phyloP scores from a whole-genome alignment of 73 alveolate species.

The Blepharisma japonicum region DNA sequence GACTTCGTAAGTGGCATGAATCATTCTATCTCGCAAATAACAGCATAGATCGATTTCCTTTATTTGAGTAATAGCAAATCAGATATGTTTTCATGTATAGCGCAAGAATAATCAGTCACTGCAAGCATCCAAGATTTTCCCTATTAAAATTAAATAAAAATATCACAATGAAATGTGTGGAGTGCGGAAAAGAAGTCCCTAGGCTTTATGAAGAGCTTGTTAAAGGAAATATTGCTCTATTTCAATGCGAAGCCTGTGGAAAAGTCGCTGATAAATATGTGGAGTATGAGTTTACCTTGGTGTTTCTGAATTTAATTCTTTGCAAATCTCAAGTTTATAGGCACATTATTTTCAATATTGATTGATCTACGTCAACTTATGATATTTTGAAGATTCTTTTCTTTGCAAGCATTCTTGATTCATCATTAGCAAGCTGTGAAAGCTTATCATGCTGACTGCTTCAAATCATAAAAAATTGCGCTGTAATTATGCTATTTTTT shows the following conservation, averaged over 20 bases:
- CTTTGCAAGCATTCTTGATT: background rate
- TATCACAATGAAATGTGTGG: background rate
- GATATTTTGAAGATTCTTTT: background rate
- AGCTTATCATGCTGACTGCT: background rate
- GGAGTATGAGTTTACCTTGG: conserved; percentile 11
- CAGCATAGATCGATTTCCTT: too few relatives aligned
- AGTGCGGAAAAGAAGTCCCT: conserved; percentile 1
- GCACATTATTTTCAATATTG: conserved; percentile 10
- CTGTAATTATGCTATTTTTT: background rate
- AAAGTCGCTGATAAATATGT: conserved; percentile 23
- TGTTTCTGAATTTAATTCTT: background rate
- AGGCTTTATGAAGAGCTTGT: conserved; percentile 25
- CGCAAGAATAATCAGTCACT: too few relatives aligned
- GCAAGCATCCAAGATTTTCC: too few relatives aligned
- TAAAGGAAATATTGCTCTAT: background rate
- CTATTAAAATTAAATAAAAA: too few relatives aligned
- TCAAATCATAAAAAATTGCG: background rate
- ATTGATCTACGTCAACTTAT: background rate
- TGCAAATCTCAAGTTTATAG: conserved; percentile 19
- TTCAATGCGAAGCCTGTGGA: background rate
- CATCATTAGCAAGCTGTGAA: background rate
- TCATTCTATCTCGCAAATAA: too few relatives aligned
- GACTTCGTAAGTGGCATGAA: too few relatives aligned
- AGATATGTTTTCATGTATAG: too few relatives aligned
- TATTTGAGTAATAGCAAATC: too few relatives aligned